Percentiles rank a stretch among this genome's conserved stretches.
phyloP scores from a whole-genome alignment of 2,329 filamentous ascomycete genomes.

The Chrysoporthe cubensis region DNA sequence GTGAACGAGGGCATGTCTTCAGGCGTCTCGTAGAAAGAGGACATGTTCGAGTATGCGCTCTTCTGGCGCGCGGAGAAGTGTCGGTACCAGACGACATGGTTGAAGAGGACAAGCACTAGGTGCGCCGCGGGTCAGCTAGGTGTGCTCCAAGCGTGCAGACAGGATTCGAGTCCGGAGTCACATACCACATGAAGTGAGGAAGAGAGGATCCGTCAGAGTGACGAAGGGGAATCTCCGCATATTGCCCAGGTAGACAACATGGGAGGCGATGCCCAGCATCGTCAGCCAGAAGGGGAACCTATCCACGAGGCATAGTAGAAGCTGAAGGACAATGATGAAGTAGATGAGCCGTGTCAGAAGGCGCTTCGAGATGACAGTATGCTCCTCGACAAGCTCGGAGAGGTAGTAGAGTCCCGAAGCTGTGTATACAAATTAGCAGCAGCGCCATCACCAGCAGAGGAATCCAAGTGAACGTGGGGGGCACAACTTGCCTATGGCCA shows the following conservation, averaged over 20 bases:
- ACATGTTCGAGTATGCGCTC: constrained; percentile 58
- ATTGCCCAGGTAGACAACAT: constrained; percentile 87
- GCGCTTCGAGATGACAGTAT: constrained; percentile 89
- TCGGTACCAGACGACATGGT: constrained; percentile 95
- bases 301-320: constrained; percentile 78
- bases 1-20: constrained; percentile 78
- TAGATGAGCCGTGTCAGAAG: constrained; percentile 88
- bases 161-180: constrained; percentile 17
- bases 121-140: constrained; percentile 8
- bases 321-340: constrained; percentile 73
- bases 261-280: constrained; percentile 75
- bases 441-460: constrained; percentile 7
- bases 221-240: constrained; percentile 76
- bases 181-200: constrained; percentile 80
- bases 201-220: constrained; percentile 84
- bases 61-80: constrained; percentile 76
- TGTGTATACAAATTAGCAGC: constrained; percentile 39
- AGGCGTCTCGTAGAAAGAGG: constrained; percentile 65
- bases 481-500: constrained; percentile 75
- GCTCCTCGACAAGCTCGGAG: constrained; percentile 96
- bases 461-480: background rate
- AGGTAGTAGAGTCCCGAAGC: constrained; percentile 99
- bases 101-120: constrained; percentile 76
- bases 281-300: constrained; percentile 80
- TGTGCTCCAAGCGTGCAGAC: background rate